These are phyloP conservation scores for Bocquillonia castaneifolia DNA, from an alignment of 441 rosid species.

Conservation along the genomic window DNA sequence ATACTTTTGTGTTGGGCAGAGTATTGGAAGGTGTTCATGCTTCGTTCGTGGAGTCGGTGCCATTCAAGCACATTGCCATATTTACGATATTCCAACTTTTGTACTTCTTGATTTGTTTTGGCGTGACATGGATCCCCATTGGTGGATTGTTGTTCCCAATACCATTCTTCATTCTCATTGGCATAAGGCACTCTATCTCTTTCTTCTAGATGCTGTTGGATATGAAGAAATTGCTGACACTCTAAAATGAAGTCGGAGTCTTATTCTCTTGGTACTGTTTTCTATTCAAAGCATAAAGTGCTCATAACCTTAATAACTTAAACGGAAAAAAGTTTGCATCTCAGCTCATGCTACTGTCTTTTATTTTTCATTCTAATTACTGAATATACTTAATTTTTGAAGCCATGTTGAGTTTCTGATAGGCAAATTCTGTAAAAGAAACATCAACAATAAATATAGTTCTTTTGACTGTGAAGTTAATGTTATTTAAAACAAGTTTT, in stretches of 20 bases:
- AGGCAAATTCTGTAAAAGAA: background rate
- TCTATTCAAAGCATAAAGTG: background rate
- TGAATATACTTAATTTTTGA: background rate
- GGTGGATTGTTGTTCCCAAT: conserved; percentile 75
- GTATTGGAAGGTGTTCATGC: conserved; percentile 71
- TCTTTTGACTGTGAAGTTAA: background rate
- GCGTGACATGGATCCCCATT: conserved; percentile 82
- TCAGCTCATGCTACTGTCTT: too few relatives aligned
- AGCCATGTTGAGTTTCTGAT: background rate
- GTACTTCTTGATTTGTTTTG: conserved; percentile 61
- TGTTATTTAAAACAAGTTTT: background rate
- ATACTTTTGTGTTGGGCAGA: conserved; percentile 35
- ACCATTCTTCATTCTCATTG: conserved; percentile 63
- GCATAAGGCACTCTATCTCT: conserved; percentile 54
- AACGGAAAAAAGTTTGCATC: too few relatives aligned
- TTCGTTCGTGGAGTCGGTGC: conserved; percentile 70
- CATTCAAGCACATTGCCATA: conserved; percentile 48
- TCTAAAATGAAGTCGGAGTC: conserved; percentile 41
- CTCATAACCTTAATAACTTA: background rate
- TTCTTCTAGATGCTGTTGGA: conserved; percentile 80
- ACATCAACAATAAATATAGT: too few relatives aligned
- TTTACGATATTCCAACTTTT: conserved; percentile 67
- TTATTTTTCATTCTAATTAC: too few relatives aligned
- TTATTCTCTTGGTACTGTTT: conserved; percentile 38
- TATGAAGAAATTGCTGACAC: conserved; percentile 68